Evolutionary conservation across 2,329 filamentous ascomycete genomes (phyloP).

Genomic region (Pseudogymnoascus sp.): DNA sequence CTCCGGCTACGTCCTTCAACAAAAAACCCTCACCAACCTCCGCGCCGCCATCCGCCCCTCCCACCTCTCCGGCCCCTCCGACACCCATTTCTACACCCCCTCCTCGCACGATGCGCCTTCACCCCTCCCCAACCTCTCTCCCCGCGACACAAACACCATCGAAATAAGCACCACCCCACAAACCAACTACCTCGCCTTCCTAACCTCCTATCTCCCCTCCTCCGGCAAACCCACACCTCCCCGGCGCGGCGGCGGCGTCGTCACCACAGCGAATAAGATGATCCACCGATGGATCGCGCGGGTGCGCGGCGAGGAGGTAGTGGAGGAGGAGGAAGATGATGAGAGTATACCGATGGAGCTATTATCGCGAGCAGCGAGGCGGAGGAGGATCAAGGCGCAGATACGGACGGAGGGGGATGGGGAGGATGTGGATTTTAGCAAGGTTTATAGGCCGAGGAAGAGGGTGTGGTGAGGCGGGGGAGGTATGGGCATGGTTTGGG

Average conservation of each 20-base stretch:
- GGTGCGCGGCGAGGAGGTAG: not conserved
- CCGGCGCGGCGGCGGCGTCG: not conserved
- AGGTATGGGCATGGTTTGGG: not conserved
- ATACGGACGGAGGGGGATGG: not conserved
- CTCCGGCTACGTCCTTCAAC: conserved; percentile 80
- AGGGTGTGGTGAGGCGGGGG: not conserved
- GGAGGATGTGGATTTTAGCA: conserved; percentile 7
- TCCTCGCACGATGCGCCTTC: not conserved
- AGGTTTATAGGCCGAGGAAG: conserved; percentile 6
- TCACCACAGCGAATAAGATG: not conserved
- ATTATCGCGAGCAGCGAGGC: not conserved
- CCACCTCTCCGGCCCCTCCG: conserved; percentile 57
- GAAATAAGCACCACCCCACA: conserved; percentile 39
- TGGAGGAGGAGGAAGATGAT: not conserved
- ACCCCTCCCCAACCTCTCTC: conserved; percentile 24
- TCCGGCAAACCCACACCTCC: not conserved
- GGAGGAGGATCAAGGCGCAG: conserved; percentile 2
- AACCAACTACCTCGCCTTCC: not conserved
- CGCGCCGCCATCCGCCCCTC: conserved; percentile 58
- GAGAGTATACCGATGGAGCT: not conserved
- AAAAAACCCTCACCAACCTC: conserved; percentile 72
- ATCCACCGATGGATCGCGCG: not conserved
- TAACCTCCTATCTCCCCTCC: not conserved
- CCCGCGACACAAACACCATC: conserved; percentile 29
- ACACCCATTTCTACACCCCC: conserved; percentile 57